Evolutionary conservation across 1,284 basidiomycete genomes (phyloP), one percentile per base, ranked within the genome.

Genomic region (Meira nashicola): DNA sequence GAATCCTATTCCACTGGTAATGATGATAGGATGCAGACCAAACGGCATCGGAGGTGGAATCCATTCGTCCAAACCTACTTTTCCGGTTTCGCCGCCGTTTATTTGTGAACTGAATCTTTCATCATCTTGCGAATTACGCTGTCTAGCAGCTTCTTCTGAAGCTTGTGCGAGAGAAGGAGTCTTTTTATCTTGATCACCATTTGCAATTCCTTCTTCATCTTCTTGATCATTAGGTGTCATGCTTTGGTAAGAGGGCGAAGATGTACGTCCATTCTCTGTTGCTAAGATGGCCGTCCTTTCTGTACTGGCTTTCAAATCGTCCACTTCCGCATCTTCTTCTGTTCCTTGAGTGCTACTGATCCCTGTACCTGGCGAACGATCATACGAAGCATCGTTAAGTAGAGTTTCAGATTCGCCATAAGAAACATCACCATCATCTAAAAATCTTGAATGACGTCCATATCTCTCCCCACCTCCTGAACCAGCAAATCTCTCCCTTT

Each of bases 1-100:
- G 14, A 68, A 17, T 1, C 76, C 76, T 38, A 78, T 78, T 19
- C 73, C 75, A 28, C 71, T 64, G 8, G 72, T 78, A 68, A 78
- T 76, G 41, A 73, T 58, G 52, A 71, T 77, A 10, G 76, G 67
- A 40, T 78, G 75, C 28, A 78, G 56, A 0, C 76, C 76, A 43
- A 77, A 78, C 0, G 76, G 76, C 8, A 78, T 60, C 5, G 73
- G 71, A 2, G 73, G 73, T 6, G 73, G 73, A 21, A 73, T 66
- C 46, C 55, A 55, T 14, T 49, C 33, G 7, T 58, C 43, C 14
- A 38, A 19, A 15, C 28, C 52, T n/a, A 7, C 15, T 15, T n/a
- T 48, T 3, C 3, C 25, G 9, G n/a, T 51, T 39, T n/a, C 17
- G 23, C 3, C 25, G n/a, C 23, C 23, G 15, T 41, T 37, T 8